Evolutionary conservation across 2,329 filamentous ascomycete genomes (phyloP).

Genomic region (Aureobasidium subglaciale): DNA sequence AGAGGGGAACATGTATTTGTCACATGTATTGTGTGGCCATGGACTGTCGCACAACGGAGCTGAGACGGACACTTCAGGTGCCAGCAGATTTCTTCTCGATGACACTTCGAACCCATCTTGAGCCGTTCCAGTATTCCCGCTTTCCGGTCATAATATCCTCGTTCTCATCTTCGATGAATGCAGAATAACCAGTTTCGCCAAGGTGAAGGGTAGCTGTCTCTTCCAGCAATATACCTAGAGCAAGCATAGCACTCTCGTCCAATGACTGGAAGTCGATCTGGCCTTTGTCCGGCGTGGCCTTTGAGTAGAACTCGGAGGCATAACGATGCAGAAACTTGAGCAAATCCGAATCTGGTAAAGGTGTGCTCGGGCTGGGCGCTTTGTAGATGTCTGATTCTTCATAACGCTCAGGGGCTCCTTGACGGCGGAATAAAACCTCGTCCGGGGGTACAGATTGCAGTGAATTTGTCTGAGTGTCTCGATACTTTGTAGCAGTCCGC

Average conservation of each 20-base stretch:
- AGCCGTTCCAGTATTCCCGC: conserved; percentile 15
- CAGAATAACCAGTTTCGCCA: conserved; percentile 60
- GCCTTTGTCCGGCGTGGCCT: conserved; percentile 19
- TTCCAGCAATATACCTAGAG: conserved; percentile 68
- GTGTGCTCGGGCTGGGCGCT: background rate
- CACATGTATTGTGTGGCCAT: background rate
- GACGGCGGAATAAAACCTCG: conserved; percentile 61
- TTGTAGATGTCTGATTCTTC: conserved; percentile 64
- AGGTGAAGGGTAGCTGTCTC: conserved; percentile 57
- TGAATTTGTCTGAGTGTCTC: conserved; percentile 24
- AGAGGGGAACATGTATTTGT: background rate
- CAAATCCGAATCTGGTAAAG: conserved; percentile 61
- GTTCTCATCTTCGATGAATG: conserved; percentile 57
- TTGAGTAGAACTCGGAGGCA: conserved; percentile 57
- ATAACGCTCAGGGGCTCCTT: conserved; percentile 58
- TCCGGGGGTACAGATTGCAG: conserved; percentile 53
- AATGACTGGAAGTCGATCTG: conserved; percentile 50
- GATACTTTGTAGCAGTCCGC: conserved; percentile 22
- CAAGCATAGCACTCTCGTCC: conserved; percentile 71
- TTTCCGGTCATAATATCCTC: conserved; percentile 17
- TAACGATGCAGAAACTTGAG: conserved; percentile 64
- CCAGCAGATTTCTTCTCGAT: conserved; percentile 4
- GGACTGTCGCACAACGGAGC: background rate
- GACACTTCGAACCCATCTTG: conserved; percentile 4
- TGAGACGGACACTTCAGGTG: background rate